Base-by-base conservation (phyloP, 169 alveolate species). In the Eimeria acervulina region DNA sequence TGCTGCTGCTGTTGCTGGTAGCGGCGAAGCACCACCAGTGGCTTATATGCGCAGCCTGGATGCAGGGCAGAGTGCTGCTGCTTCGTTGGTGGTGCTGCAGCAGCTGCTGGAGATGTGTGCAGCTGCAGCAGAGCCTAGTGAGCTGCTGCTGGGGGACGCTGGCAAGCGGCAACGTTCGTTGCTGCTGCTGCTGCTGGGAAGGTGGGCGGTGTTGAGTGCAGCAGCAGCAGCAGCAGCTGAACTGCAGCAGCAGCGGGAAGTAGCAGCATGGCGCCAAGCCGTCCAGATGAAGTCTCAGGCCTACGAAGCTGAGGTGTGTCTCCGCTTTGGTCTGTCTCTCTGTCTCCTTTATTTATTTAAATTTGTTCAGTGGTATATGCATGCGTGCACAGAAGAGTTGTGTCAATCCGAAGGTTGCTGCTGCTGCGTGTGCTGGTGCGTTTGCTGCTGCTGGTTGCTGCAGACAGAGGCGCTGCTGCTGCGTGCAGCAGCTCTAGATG, bases 401-500 rank as follows among this genome's bases (percentile, higher is more conserved):
- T 47, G 70, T 36, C 21, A 31, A 13, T 5, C 6, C 28, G 83
- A n/a, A 19, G 51, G 40, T 47, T 42, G 78, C 51, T 51, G 91
- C 36, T 51, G 19, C 59, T 31, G 47, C 6, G 92, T 80, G 61
- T 33, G 93, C 55, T 55, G 66, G 55, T 59, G 47, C 6, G 92
- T 80, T 36, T 33, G 93, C 55, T 55, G 66, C 66, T 59, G 17
- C 78, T 61, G 94, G 28, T 31, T 87, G 81, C 47, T n/a, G 81
- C 51, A 87, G 94, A 31, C 44, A 23, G 47, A 63, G 81, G 83
- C 94, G 47, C 81, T 87, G 61, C 63, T 87, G 83, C 33, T 87
- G 84, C 94, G 94, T 36, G 94, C 83, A 15, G 94, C 94, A 31
- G 94, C 94, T 15, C 47, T 87, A 83, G 94, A 87, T 26, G 94